Base-by-base conservation (phyloP, 148 eudicot species). In the Nepenthes gracilis region DNA sequence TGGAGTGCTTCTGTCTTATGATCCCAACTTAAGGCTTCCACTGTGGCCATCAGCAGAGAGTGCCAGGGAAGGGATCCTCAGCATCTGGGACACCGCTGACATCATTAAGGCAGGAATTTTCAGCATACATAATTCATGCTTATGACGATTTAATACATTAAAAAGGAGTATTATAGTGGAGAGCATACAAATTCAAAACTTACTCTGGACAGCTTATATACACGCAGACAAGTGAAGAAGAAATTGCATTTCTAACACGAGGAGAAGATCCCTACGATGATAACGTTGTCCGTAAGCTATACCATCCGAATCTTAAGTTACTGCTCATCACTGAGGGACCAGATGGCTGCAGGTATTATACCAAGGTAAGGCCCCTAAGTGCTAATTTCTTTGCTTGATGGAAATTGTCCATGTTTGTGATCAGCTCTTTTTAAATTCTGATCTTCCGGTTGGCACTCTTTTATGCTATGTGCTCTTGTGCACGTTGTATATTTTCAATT, bases 241-340 rank as follows among this genome's bases (percentile, higher is more conserved):
- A 94, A 82, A 90, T 94, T 62, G 63, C 81, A 36, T 94, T 93
- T 65, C 62, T 94, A 60, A 94, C 99, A 36, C 68, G 83, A 43
- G 99, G 99, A 64, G 95, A 86, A 71, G 97, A 94, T 76, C 97
- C 99, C 9, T 82, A 85, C 63, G 95, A 89, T 61, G 99, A 93
- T 56, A 75, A 71, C 64, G 95, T 94, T 64, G 99, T 94, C 60
- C 87, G 97, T 45, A 94, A 86, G 67, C 75, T 94, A 57, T 84
- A 74, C 82, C 98, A 86, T 70, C 82, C 88, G 54, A 88, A 88
- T 69, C 94, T 88, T n/a, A 92, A 82, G 51, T 67, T 88, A 70
- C 80, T 85, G 58, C 85, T 85, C 36, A 87, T 85, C 48, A 85
- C 92, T 61, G 87, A 82, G 69, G 92, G 92, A 55, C 75, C 87